Conservation (phyloP, 1,284 basidiomycete species). For the Cryptococcus jaspeensis region DNA sequence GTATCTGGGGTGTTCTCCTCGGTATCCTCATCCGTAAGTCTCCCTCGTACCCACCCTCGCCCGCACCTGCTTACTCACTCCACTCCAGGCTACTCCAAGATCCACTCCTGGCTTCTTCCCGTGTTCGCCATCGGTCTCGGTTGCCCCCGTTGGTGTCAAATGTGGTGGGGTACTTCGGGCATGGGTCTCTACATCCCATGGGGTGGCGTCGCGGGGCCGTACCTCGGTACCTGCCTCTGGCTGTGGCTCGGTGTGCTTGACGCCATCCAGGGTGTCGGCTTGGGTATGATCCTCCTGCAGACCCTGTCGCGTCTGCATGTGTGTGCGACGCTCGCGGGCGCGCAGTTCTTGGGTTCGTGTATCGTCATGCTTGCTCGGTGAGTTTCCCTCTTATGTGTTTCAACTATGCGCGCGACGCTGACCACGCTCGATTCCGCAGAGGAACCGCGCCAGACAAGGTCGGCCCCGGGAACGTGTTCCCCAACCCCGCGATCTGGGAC, state of each 20-base stretch:
- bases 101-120: slow-evolving; percentile 87
- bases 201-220: slow-evolving; percentile 78
- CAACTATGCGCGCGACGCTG: not conserved
- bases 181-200: slow-evolving; percentile 76
- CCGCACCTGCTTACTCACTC: not conserved
- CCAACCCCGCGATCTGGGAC: slow-evolving; percentile 85
- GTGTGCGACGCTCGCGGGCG: slow-evolving; percentile 82
- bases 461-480: slow-evolving; percentile 84
- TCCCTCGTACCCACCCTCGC: not conserved
- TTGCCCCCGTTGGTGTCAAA: slow-evolving; percentile 87
- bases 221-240: slow-evolving; percentile 82
- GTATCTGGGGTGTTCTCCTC: slow-evolving; percentile 75
- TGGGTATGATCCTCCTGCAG: slow-evolving; percentile 91
- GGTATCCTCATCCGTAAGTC: slow-evolving; percentile 63
- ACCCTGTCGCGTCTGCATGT: slow-evolving; percentile 88
- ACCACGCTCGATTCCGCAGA: slow-evolving; percentile 11
- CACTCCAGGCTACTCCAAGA: slow-evolving; percentile 68
- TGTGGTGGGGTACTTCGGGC: slow-evolving; percentile 54
- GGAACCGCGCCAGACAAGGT: slow-evolving; percentile 54
- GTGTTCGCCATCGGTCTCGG: slow-evolving; percentile 91
- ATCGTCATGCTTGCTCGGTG: slow-evolving; percentile 52
- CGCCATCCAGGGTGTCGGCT: slow-evolving; percentile 85
- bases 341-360: slow-evolving; percentile 59
- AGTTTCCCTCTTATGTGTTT: slow-evolving; percentile 6
- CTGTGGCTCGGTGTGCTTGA: slow-evolving; percentile 90